Conservation (phyloP, 257 asterid species). For the Ehretia macrophylla region DNA sequence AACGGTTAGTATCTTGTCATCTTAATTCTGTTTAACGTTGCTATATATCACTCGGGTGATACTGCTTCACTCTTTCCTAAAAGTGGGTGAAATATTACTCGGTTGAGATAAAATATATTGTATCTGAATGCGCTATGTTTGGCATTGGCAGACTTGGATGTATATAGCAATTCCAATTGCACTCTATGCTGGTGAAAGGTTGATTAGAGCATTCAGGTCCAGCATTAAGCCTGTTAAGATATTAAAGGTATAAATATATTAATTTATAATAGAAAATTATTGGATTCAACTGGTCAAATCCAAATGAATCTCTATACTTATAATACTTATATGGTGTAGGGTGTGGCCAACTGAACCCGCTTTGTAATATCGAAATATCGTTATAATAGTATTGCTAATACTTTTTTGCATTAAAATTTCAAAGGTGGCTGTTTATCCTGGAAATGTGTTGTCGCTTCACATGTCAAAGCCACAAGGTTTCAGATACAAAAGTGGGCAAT, state of each 20-base stretch:
- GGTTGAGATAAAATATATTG: too few species aligned
- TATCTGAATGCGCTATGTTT: neutral
- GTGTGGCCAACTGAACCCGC: too few species aligned
- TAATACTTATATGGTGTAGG: too few species aligned
- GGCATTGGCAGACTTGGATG: slow-evolving; percentile 26
- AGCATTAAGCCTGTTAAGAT: slow-evolving; percentile 24
- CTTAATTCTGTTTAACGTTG: neutral
- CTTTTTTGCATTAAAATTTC: neutral
- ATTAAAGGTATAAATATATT: slow-evolving; percentile 27
- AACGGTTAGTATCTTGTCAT: slow-evolving; percentile 30
- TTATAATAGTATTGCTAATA: neutral
- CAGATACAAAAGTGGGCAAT: slow-evolving; percentile 25
- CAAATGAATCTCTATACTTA: too few species aligned
- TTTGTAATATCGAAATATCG: too few species aligned
- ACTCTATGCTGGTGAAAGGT: slow-evolving; percentile 25
- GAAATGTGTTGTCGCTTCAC: slow-evolving; percentile 16
- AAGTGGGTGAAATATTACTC: too few species aligned
- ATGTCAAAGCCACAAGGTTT: slow-evolving; percentile 29
- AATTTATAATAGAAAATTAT: neutral
- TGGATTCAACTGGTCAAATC: too few species aligned
- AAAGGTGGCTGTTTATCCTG: slow-evolving; percentile 24
- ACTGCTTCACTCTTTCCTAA: too few species aligned
- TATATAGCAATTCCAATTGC: slow-evolving; percentile 23
- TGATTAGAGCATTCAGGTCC: slow-evolving; percentile 30
- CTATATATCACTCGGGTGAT: neutral